Conservation (phyloP, 768 basidiomycete genomes). For the Lactifluus volemus region DNA sequence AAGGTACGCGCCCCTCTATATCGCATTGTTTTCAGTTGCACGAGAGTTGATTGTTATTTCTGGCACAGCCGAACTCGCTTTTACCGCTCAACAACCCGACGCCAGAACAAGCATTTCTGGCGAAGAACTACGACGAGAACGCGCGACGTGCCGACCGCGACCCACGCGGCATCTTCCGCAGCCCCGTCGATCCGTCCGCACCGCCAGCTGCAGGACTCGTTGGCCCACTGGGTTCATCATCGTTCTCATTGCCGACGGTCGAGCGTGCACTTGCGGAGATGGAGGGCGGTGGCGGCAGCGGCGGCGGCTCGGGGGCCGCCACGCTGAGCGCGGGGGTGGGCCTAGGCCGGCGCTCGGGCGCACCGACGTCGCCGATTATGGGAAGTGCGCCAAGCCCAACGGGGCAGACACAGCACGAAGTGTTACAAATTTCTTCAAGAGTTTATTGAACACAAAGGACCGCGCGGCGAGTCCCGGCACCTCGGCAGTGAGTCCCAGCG, state of each 20-base stretch:
- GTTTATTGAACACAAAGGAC: constrained; percentile 63
- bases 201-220: constrained; percentile 68
- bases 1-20: constrained; percentile 42
- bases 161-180: constrained; percentile 80
- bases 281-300: constrained; percentile 54
- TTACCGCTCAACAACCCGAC: constrained; percentile 75
- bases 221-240: constrained; percentile 84
- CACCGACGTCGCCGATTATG: constrained; percentile 25
- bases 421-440: constrained; percentile 87
- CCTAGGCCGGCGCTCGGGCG: constrained; percentile 13
- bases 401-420: constrained; percentile 66
- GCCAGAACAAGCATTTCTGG: constrained; percentile 86
- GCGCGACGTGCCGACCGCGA: constrained; percentile 85
- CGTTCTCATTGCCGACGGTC: constrained; percentile 78
- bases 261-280: constrained; percentile 83
- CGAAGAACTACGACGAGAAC: constrained; percentile 86
- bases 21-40: not conserved
- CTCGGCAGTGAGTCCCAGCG: constrained; percentile 28
- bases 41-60: not conserved
- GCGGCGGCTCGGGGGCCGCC: constrained; percentile 29
- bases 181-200: constrained; percentile 51
- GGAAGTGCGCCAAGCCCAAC: constrained; percentile 35
- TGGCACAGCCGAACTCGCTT: constrained; percentile 48
- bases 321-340: constrained; percentile 16
- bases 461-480: constrained; percentile 32